Conservation (phyloP, 2,329 filamentous ascomycete species). For the Pseudonectria buxi region DNA sequence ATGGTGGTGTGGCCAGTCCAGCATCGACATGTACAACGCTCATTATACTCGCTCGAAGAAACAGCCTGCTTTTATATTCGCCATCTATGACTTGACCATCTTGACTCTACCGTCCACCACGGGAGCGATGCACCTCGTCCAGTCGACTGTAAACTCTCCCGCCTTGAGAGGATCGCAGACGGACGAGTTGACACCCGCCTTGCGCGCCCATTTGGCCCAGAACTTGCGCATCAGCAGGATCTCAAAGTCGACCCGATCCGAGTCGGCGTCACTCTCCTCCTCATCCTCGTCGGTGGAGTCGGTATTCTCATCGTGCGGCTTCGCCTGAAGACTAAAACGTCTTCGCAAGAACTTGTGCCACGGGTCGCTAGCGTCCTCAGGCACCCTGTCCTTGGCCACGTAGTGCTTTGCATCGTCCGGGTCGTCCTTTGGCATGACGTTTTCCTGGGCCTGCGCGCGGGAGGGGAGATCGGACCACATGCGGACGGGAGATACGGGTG, state of each 20-base stretch:
- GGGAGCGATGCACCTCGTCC: slow-evolving; percentile 76
- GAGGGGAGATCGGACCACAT: slow-evolving; percentile 12
- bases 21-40: too few relatives aligned
- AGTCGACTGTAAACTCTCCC: slow-evolving; percentile 57
- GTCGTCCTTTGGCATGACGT: too few relatives aligned
- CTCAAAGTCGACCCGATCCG: slow-evolving; percentile 44
- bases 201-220: slow-evolving; percentile 65
- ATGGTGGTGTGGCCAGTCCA: too few relatives aligned
- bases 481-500: slow-evolving; percentile 34
- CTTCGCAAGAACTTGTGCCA: slow-evolving; percentile 32
- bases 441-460: slow-evolving; percentile 6
- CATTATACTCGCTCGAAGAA: too few relatives aligned
- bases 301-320: slow-evolving; percentile 28
- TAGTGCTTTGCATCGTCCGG: too few relatives aligned
- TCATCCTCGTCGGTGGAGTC: slow-evolving; percentile 39
- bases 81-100: slow-evolving; percentile 33
- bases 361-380: slow-evolving; percentile 18
- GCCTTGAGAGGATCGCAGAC: slow-evolving; percentile 50
- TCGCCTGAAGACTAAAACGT: slow-evolving; percentile 27
- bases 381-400: slow-evolving; percentile 8
- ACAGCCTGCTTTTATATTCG: too few relatives aligned
- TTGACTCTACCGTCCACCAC: slow-evolving; percentile 69
- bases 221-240: slow-evolving; percentile 61
- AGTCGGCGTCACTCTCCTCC: slow-evolving; percentile 26
- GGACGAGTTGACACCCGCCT: slow-evolving; percentile 54